Evolutionary conservation across 371 early-diverging fungal species (phyloP).

Genomic region (Mucor piriformis): DNA sequence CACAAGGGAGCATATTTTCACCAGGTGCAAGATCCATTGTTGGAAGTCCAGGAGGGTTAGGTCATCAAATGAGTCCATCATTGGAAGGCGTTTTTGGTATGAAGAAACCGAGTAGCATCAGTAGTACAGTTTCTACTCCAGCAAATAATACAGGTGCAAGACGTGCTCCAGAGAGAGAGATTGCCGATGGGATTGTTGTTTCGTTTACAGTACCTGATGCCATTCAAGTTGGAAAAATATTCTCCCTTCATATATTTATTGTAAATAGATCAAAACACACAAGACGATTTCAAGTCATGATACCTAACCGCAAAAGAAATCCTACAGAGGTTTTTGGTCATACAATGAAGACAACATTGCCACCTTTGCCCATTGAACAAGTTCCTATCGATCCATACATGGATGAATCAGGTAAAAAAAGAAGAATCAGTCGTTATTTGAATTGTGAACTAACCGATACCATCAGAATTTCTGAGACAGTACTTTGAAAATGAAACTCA

Average conservation of each 20-base stretch:
- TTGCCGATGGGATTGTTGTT: slow-evolving; percentile 65
- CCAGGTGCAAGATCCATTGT: slow-evolving; percentile 46
- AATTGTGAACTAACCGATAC: background rate
- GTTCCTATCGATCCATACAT: slow-evolving; percentile 62
- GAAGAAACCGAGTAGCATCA: slow-evolving; percentile 7
- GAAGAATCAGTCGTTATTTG: background rate
- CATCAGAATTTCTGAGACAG: slow-evolving; percentile 60
- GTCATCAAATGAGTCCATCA: slow-evolving; percentile 15
- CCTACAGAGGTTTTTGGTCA: slow-evolving; percentile 21
- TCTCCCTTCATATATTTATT: slow-evolving; percentile 73
- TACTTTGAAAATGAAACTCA: slow-evolving; percentile 69
- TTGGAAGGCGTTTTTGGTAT: slow-evolving; percentile 34
- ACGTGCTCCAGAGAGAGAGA: slow-evolving; percentile 38
- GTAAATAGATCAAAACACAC: slow-evolving; percentile 74
- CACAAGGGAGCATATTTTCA: slow-evolving; percentile 18
- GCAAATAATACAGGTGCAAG: slow-evolving; percentile 1
- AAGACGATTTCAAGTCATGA: slow-evolving; percentile 64
- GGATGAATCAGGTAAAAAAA: slow-evolving; percentile 58
- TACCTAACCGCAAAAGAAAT: slow-evolving; percentile 67
- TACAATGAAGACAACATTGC: slow-evolving; percentile 35
- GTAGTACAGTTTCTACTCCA: slow-evolving; percentile 1
- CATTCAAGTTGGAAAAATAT: slow-evolving; percentile 61
- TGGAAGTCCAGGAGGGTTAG: slow-evolving; percentile 36
- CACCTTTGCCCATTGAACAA: slow-evolving; percentile 49
- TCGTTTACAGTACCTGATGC: slow-evolving; percentile 60